Evolutionary conservation across 2,329 filamentous ascomycete genomes (phyloP).

Genomic region (Ascochyta viciae-villosae): DNA sequence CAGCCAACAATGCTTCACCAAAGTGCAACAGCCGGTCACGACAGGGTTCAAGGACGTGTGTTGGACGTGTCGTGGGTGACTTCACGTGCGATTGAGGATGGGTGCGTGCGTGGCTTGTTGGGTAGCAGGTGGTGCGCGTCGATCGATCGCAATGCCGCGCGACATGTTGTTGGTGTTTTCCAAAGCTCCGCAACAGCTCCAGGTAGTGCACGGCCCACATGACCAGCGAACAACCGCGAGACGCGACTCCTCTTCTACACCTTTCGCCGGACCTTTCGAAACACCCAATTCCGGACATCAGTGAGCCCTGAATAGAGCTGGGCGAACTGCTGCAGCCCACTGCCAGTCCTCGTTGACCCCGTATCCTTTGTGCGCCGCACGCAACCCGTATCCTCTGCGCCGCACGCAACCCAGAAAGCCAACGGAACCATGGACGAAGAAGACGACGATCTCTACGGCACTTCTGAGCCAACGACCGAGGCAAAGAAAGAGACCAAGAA

Average conservation of each 20-base stretch:
- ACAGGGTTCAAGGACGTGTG: neutral
- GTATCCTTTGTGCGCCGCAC: neutral
- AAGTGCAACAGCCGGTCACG: neutral
- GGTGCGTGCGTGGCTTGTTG: neutral
- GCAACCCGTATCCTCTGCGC: neutral
- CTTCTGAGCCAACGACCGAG: conserved; percentile 38
- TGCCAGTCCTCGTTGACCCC: neutral
- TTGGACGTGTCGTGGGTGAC: neutral
- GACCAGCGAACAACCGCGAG: neutral
- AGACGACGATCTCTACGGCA: conserved; percentile 60
- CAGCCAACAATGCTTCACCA: neutral
- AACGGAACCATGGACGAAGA: conserved; percentile 56
- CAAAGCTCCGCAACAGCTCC: conserved; percentile 12
- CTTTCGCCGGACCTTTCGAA: neutral
- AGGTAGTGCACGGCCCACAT: conserved; percentile 24
- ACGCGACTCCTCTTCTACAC: conserved; percentile 3
- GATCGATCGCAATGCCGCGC: conserved; percentile 3
- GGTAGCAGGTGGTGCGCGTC: neutral
- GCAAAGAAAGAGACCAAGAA: conserved; percentile 33
- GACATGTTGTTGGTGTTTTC: conserved; percentile 10
- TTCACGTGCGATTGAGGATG: neutral
- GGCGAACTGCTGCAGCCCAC: neutral
- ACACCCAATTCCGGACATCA: too few species aligned
- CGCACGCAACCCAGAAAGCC: neutral
- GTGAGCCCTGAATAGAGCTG: neutral